Percentiles rank a stretch among this genome's conserved stretches.
These are phyloP conservation scores for Candida boidinii DNA, from an alignment of 805 yeast genomes.

Conservation along the genomic window DNA sequence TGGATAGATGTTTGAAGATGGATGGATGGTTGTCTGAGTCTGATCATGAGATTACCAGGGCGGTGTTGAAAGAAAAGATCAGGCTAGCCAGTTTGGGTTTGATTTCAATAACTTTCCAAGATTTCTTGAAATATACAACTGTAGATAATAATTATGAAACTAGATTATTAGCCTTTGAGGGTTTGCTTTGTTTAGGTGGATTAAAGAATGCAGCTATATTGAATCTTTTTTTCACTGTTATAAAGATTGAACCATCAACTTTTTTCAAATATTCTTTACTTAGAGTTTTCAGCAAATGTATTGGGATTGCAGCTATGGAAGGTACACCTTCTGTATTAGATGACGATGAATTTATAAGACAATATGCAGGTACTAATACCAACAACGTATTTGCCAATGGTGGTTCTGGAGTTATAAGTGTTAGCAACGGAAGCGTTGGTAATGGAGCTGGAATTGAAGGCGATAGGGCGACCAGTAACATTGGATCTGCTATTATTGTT, in stretches of 20 bases:
- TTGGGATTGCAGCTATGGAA: constrained; percentile 60
- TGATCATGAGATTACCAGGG: constrained; percentile 42
- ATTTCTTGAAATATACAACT: constrained; percentile 45
- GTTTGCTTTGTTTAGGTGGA: constrained; percentile 69
- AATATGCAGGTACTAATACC: no score
- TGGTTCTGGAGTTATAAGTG: constrained; percentile 10
- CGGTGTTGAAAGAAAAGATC: constrained; percentile 53
- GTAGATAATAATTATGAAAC: constrained; percentile 40
- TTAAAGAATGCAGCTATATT: constrained; percentile 55
- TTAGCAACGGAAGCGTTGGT: constrained; percentile 12
- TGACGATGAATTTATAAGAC: constrained; percentile 49
- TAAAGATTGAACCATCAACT: constrained; percentile 48
- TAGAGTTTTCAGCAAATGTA: constrained; percentile 35
- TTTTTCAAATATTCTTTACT: constrained; percentile 43
- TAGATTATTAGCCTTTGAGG: constrained; percentile 60
- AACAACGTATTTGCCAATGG: constrained; percentile 6
- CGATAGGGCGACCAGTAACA: no score
- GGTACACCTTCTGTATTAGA: constrained; percentile 53
- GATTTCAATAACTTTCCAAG: constrained; percentile 41
- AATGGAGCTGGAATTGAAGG: constrained; percentile 1
- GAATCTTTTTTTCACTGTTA: constrained; percentile 49
- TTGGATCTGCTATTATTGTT: constrained; percentile 44
- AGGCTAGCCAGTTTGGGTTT: constrained; percentile 49
- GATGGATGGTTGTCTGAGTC: constrained; percentile 84
- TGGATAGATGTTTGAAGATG: constrained; percentile 66